Base-by-base conservation (phyloP, 805 yeast species). In the Huiozyma sinensis region DNA sequence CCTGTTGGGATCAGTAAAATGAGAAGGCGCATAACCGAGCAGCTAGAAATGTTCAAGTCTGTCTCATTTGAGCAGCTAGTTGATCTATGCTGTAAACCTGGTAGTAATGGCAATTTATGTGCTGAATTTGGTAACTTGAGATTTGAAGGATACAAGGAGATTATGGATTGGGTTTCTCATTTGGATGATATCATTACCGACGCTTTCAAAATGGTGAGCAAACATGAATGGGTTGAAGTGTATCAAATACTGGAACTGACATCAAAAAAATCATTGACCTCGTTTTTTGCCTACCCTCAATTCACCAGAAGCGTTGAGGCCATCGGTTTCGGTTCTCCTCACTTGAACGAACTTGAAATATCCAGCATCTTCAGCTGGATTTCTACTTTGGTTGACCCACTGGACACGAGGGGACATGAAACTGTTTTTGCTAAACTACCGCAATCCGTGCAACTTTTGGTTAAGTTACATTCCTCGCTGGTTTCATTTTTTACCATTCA, bases 191-290 rank as follows among this genome's bases (percentile, higher is more conserved):
- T 85, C 6, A 71, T 84, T 28, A 67, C 73, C 2, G 72, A 74
- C 4, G 68, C 81, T 31, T 79, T 81, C 56, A 67, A 49, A 11
- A 43, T 59, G 27, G 53, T 54, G 3, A 71, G 77, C 9, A 61
- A 77, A 9, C 75, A 74, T 47, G 95, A 89, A 53, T 90, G 97
- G 96, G 68, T 86, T 42, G 72, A 73, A 44, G 75, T 81, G 4
- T 83, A 76, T 58, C 90, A 86, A 55, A 64, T 80, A 1, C 63
- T 90, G 38, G 96, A 89, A 57, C 66, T 75, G 31, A 81, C 82
- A 47, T 75, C 81, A 28, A 75, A 76, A 24, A 77, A 73, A 40
- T 71, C 79, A 0, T 58, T 73, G 32, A 64, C 75, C 8, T 73
- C 81, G 7, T 65, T 87, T 45, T 80, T 83, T 56, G 47, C 50